Evolutionary conservation across 2,329 filamentous ascomycete genomes (phyloP).

Genomic region (Beauveria brongniartii): DNA sequence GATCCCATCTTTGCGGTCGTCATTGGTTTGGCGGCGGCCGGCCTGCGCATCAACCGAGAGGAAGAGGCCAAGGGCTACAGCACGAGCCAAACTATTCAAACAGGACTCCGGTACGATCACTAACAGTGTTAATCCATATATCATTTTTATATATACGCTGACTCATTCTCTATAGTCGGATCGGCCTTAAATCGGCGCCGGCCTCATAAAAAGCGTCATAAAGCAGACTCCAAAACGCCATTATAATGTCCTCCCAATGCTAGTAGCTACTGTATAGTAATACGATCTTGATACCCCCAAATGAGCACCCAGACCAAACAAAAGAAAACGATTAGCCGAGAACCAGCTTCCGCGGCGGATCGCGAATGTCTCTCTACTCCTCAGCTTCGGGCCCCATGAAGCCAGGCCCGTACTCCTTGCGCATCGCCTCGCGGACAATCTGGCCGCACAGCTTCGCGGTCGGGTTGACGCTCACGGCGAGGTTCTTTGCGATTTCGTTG

Average conservation of each 20-base stretch:
- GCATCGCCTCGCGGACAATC: slow-evolving; percentile 63
- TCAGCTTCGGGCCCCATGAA: slow-evolving; percentile 29
- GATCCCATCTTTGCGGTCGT: slow-evolving; percentile 52
- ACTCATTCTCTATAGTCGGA: slow-evolving; percentile 19
- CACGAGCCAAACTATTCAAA: slow-evolving; percentile 40
- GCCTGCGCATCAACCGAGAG: slow-evolving; percentile 50
- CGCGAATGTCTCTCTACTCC: background rate
- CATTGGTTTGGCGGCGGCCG: slow-evolving; percentile 48
- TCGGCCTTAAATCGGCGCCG: slow-evolving; percentile 18
- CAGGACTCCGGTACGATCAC: slow-evolving; percentile 31
- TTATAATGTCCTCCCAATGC: slow-evolving; percentile 2
- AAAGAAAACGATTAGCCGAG: background rate
- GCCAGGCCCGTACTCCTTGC: slow-evolving; percentile 54
- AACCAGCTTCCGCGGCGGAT: background rate
- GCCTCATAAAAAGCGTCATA: slow-evolving; percentile 6
- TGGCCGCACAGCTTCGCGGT: slow-evolving; percentile 62
- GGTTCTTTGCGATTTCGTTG: slow-evolving; percentile 54
- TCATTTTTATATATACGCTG: slow-evolving; percentile 6
- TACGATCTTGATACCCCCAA: slow-evolving; percentile 1
- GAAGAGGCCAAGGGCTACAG: slow-evolving; percentile 50
- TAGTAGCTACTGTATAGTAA: slow-evolving; percentile 9
- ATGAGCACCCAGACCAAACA: background rate
- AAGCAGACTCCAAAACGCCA: background rate
- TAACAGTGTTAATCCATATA: background rate
- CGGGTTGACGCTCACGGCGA: slow-evolving; percentile 59